These are phyloP conservation scores for Sphenostylis stenocarpa DNA, from an alignment of 306 rosid species.

Conservation along the genomic window DNA sequence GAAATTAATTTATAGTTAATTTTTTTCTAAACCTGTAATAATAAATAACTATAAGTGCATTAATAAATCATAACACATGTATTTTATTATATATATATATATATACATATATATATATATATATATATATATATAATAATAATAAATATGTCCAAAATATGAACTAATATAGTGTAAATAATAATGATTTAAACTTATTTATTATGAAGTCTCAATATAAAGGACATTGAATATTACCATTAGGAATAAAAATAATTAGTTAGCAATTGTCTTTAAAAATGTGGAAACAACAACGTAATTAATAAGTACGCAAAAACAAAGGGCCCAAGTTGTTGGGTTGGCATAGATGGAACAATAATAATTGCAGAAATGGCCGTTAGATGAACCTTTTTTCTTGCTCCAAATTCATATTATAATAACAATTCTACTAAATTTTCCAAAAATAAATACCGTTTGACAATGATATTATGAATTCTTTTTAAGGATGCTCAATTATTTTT, in stretches of 20 bases:
- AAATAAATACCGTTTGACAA: neutral
- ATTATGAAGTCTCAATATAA: neutral
- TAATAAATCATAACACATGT: too few species aligned
- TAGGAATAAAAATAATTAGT: neutral
- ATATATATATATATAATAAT: too few species aligned
- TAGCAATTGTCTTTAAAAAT: neutral
- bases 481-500: neutral
- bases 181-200: neutral
- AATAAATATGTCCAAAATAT: too few species aligned
- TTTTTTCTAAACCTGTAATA: too few species aligned
- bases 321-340: neutral
- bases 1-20: too few species aligned
- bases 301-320: too few species aligned
- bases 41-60: neutral
- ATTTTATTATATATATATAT: too few species aligned
- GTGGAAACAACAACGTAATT: too few species aligned
- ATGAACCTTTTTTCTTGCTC: neutral
- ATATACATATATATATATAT: too few species aligned
- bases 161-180: neutral
- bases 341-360: neutral
- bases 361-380: conserved; percentile 20
- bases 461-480: neutral
- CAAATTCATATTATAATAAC: neutral
- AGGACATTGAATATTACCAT: neutral
- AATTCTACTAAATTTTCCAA: neutral